phyloP scores from a whole-genome alignment of 805 yeast species.

The Kluyveromyces nonfermentans region DNA sequence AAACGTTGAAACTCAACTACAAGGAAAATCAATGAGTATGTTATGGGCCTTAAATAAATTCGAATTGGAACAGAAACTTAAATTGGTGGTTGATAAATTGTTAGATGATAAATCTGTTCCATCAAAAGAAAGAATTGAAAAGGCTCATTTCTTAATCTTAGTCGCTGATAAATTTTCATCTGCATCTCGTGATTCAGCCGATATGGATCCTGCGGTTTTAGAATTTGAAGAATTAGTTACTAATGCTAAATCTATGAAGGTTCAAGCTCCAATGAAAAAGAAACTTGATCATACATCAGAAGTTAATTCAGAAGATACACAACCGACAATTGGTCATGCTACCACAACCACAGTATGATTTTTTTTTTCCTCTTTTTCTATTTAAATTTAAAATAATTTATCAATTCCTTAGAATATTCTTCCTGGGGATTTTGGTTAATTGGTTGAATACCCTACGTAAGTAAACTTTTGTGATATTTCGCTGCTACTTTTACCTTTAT shows the following conservation, averaged over 20 bases:
- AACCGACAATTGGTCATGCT: not conserved
- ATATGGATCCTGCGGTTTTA: conserved; percentile 82
- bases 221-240: conserved; percentile 83
- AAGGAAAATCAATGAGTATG: conserved; percentile 85
- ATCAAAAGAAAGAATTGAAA: conserved; percentile 49
- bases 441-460: not conserved
- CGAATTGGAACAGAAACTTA: conserved; percentile 71
- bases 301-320: not conserved
- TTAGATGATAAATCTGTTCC: conserved; percentile 58
- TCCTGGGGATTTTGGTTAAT: too few species aligned
- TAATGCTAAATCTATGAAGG: conserved; percentile 1
- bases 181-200: conserved; percentile 72
- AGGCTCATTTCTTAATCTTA: conserved; percentile 71
- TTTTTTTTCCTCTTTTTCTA: not conserved
- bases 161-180: conserved; percentile 62
- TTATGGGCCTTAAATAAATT: conserved; percentile 92
- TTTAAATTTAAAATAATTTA: too few species aligned
- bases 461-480: not conserved
- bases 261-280: conserved; percentile 1
- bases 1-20: conserved; percentile 70
- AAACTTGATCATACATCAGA: not conserved
- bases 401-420: not conserved
- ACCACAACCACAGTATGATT: not conserved
- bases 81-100: conserved; percentile 75
- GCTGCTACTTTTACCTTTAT: not conserved